These are phyloP conservation scores for Coemansia sp. DNA, from an alignment of 192 early-diverging fungal species.

Conservation along the genomic window DNA sequence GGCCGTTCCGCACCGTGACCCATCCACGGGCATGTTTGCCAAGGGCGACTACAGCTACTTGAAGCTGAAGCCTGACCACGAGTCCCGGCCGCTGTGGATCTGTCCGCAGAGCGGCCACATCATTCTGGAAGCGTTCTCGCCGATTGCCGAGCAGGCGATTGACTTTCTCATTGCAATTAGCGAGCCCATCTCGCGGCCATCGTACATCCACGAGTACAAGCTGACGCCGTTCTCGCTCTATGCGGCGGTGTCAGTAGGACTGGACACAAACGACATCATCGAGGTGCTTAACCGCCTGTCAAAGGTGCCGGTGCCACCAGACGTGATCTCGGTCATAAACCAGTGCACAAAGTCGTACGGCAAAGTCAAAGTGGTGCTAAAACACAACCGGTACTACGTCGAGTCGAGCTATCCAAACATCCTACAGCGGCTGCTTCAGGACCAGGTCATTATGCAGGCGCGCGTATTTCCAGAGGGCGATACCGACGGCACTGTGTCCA, in stretches of 20 bases:
- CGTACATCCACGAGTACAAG: conserved; percentile 73
- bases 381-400: conserved; percentile 90
- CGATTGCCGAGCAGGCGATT: conserved; percentile 90
- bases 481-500: conserved; percentile 29
- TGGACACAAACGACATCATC: conserved; percentile 88
- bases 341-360: conserved; percentile 84
- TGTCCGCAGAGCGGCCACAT: conserved; percentile 74
- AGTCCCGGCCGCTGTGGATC: conserved; percentile 87
- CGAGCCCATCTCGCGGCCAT: conserved; percentile 84
- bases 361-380: conserved; percentile 95
- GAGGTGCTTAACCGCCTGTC: conserved; percentile 83
- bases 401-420: conserved; percentile 84
- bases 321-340: conserved; percentile 71
- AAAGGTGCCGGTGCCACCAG: conserved; percentile 77
- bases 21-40: conserved; percentile 57
- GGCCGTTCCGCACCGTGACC: conserved; percentile 29
- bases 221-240: conserved; percentile 93
- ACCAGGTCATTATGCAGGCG: conserved; percentile 67
- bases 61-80: conserved; percentile 83
- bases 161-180: conserved; percentile 95
- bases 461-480: conserved; percentile 55
- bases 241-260: conserved; percentile 96
- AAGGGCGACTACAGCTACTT: conserved; percentile 72
- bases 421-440: conserved; percentile 72
- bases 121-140: conserved; percentile 94